These are phyloP conservation scores for Suaeda aralocaspica DNA, from an alignment of 148 eudicot species.

Conservation along the genomic window DNA sequence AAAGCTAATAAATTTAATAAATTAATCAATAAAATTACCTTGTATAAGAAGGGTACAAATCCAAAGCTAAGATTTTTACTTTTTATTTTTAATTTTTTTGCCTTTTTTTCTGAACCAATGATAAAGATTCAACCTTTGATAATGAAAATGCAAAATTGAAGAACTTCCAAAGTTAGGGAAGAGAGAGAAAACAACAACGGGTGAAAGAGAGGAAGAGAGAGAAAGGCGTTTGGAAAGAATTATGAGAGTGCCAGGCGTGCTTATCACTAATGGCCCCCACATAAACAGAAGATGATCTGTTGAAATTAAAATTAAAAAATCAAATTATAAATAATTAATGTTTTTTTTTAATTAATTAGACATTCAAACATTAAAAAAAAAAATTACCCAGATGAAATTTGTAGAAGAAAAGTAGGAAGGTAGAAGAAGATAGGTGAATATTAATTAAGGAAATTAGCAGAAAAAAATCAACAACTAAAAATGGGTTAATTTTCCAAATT, in stretches of 20 bases:
- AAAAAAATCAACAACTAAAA: neutral
- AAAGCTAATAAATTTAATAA: slow-evolving; percentile 5
- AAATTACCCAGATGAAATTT: neutral
- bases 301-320: slow-evolving; percentile 4
- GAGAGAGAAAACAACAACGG: slow-evolving; percentile 18
- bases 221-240: slow-evolving; percentile 47
- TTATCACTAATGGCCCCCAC: slow-evolving; percentile 49
- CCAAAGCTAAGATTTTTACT: slow-evolving; percentile 18
- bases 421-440: neutral
- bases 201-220: slow-evolving; percentile 20
- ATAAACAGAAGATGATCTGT: slow-evolving; percentile 25
- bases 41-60: slow-evolving; percentile 4
- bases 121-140: slow-evolving; percentile 14
- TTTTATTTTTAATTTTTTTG: too few species aligned
- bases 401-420: neutral
- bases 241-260: slow-evolving; percentile 70
- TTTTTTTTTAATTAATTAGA: slow-evolving; percentile 4
- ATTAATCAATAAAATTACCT: slow-evolving; percentile 18
- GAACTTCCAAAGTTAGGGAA: slow-evolving; percentile 5
- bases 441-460: neutral
- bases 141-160: slow-evolving; percentile 14
- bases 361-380: slow-evolving; percentile 7
- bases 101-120: too few species aligned
- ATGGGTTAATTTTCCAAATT: slow-evolving; percentile 8
- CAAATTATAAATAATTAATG: neutral